Evolutionary conservation across 2,329 filamentous ascomycete genomes (phyloP).

Genomic region (Bertia moriformis): DNA sequence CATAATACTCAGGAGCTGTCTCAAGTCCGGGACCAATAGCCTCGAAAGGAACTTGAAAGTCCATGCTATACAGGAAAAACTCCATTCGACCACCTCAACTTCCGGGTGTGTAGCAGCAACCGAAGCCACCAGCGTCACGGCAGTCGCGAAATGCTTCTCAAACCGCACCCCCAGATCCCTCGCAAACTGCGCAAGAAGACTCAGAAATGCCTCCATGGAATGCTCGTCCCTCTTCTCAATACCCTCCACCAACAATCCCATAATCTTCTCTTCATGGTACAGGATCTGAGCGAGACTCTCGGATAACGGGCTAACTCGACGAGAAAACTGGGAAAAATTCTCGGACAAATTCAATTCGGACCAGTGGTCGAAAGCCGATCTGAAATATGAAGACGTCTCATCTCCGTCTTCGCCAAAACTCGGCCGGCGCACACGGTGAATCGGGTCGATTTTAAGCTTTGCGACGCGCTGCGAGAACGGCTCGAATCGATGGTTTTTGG

Average conservation of each 20-base stretch:
- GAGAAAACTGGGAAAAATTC: conserved; percentile 39
- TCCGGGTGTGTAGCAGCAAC: conserved; percentile 41
- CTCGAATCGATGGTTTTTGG: conserved; percentile 43
- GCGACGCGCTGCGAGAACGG: conserved; percentile 48
- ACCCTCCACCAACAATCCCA: conserved; percentile 37
- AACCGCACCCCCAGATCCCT: conserved; percentile 45
- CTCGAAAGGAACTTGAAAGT: conserved; percentile 54
- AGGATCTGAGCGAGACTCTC: conserved; percentile 48
- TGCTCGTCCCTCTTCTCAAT: conserved; percentile 41
- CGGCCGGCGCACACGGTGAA: conserved; percentile 41
- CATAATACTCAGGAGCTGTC: conserved; percentile 44
- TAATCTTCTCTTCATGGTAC: conserved; percentile 44
- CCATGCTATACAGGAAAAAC: conserved; percentile 51
- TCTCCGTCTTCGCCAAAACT: conserved; percentile 34
- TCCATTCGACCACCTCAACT: conserved; percentile 51
- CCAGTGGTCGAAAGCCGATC: conserved; percentile 43
- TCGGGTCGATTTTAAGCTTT: conserved; percentile 50
- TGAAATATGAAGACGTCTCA: conserved; percentile 38
- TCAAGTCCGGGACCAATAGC: conserved; percentile 42
- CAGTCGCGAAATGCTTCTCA: conserved; percentile 42
- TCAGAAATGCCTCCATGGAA: conserved; percentile 44
- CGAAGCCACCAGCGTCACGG: conserved; percentile 37
- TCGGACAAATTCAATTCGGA: conserved; percentile 46
- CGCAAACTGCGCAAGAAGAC: conserved; percentile 43
- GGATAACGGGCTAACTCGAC: conserved; percentile 37